phyloP scores from a whole-genome alignment of 257 asterid genomes.

The Solanum habrochaites region DNA sequence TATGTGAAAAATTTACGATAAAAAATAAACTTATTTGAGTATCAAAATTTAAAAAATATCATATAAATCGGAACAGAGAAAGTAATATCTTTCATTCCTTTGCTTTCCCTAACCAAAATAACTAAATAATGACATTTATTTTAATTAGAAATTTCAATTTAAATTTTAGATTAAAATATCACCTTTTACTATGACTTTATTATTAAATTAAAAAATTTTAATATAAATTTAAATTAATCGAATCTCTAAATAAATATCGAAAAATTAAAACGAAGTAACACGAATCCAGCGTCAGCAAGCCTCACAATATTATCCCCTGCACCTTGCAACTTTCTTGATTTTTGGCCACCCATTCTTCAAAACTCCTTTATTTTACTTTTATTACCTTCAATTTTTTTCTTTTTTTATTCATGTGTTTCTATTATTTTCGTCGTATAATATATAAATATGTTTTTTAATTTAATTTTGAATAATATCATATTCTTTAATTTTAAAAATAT shows the following conservation, averaged over 20 bases:
- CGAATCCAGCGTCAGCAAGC: neutral
- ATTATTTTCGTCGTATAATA: neutral
- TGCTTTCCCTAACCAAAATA: neutral
- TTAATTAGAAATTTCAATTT: neutral
- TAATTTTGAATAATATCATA: too few relatives aligned
- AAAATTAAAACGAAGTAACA: too few relatives aligned
- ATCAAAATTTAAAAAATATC: accelerated
- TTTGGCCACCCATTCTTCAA: neutral
- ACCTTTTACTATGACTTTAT: accelerated
- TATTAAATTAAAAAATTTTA: neutral
- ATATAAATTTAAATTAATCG: neutral
- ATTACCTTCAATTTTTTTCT: neutral
- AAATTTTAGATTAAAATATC: too few relatives aligned
- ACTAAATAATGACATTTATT: too few relatives aligned
- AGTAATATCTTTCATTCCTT: neutral
- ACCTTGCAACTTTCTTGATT: neutral
- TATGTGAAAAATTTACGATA: too few relatives aligned
- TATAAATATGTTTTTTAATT: too few relatives aligned
- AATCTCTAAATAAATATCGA: neutral
- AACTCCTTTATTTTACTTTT: neutral
- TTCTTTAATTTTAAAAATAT: too few relatives aligned
- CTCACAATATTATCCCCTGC: neutral
- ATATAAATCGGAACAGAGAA: accelerated
- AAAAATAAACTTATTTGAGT: too few relatives aligned
- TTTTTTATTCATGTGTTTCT: neutral